These are phyloP conservation scores for Acacia pycnantha DNA, from an alignment of 331 rosid species.

Conservation along the genomic window DNA sequence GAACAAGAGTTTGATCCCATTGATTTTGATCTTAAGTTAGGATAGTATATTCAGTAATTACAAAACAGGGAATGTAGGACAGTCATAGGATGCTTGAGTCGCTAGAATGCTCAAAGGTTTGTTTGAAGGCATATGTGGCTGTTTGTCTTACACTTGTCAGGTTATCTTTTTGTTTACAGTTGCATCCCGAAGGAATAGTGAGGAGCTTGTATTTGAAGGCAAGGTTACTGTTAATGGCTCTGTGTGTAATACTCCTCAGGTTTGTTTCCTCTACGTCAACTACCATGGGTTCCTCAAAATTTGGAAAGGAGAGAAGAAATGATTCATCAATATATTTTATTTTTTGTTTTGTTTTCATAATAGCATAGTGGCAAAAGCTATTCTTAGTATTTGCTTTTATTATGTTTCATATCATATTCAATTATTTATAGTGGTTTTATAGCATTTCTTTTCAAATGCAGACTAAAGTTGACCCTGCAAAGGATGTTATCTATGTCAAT, in stretches of 20 bases:
- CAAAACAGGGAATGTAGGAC: background rate
- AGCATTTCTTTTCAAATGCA: slow-evolving; percentile 31
- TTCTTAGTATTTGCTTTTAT: background rate
- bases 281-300: background rate
- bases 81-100: background rate
- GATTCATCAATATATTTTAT: slow-evolving; percentile 11
- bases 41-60: too few species aligned
- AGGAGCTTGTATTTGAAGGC: slow-evolving; percentile 87
- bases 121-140: background rate
- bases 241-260: slow-evolving; percentile 93
- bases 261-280: slow-evolving; percentile 9
- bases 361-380: background rate
- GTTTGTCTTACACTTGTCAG: slow-evolving; percentile 4
- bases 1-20: background rate
- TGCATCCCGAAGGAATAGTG: slow-evolving; percentile 89
- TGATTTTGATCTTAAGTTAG: background rate
- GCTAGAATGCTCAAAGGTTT: too few species aligned
- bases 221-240: slow-evolving; percentile 82
- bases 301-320: background rate
- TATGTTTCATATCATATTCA: background rate
- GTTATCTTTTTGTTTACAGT: slow-evolving; percentile 44
- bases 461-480: slow-evolving; percentile 87
- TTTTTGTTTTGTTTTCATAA: background rate
- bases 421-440: background rate
- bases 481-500: slow-evolving; percentile 81